These are phyloP conservation scores for Tolypocladium pustulatum DNA, from an alignment of 2,329 filamentous ascomycete species.

Conservation along the genomic window DNA sequence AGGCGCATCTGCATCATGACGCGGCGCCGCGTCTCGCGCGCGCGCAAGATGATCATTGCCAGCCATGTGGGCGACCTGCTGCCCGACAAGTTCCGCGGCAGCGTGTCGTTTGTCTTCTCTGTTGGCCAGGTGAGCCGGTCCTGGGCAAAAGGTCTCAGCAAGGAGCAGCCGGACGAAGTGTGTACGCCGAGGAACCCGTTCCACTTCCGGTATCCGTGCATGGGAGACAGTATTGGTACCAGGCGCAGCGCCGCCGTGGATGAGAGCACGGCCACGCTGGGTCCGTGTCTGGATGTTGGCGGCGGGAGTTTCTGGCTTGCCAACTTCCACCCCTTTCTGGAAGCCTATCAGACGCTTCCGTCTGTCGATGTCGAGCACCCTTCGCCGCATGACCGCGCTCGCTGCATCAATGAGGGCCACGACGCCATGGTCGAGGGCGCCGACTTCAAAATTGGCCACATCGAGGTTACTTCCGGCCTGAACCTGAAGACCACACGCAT, in stretches of 20 bases:
- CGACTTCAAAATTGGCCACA: conserved; percentile 22
- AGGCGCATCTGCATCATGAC: conserved; percentile 32
- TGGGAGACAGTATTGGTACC: conserved; percentile 35
- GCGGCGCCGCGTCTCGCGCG: conserved; percentile 18
- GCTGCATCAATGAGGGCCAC: conserved; percentile 24
- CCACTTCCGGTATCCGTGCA: conserved; percentile 29
- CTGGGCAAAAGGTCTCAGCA: conserved; percentile 29
- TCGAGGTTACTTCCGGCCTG: conserved; percentile 29
- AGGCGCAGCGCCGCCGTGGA: conserved; percentile 15
- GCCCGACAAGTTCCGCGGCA: conserved; percentile 18
- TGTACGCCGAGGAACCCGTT: conserved; percentile 31
- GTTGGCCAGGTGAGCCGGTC: conserved; percentile 23
- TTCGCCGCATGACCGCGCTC: conserved; percentile 26
- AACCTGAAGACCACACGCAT: conserved; percentile 31
- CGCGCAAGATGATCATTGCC: conserved; percentile 26
- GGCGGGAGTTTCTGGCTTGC: conserved; percentile 30
- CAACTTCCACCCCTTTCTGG: conserved; percentile 33
- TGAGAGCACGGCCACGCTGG: conserved; percentile 30
- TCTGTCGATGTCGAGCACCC: conserved; percentile 27
- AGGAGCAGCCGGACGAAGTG: conserved; percentile 27
- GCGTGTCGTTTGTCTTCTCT: conserved; percentile 26
- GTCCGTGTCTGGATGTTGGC: conserved; percentile 26
- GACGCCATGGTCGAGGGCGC: conserved; percentile 20
- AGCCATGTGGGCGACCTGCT: conserved; percentile 30
- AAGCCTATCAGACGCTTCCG: conserved; percentile 18